Evolutionary conservation across 1,284 basidiomycete species (phyloP), one percentile per base, ranked within the genome.

Genomic region (Melampsora americana): DNA sequence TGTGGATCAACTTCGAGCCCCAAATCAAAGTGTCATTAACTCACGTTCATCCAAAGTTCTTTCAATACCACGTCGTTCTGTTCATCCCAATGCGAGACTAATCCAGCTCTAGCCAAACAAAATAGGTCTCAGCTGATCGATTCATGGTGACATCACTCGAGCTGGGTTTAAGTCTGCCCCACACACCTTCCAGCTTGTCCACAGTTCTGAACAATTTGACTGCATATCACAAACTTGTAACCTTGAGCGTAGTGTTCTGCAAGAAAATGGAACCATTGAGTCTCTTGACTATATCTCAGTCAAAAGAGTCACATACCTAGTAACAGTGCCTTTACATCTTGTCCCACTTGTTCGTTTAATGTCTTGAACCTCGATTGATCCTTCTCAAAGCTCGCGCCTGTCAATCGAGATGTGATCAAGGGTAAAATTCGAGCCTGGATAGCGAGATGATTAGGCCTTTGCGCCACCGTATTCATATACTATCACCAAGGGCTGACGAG

Each of bases 131-230:
- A 23, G 42, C 64, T 42, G 20, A 39, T 32, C n/a, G n/a, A 28
- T 44, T 30, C 42, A 46, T 9, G 9, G 14, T 30, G 35, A 9
- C 59, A 39, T 42, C 32, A 39, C 20, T 32, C 7, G 28, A 18
- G 18, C 4, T 7, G 60, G 23, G 18, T 23, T 23, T 20, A 26
- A 62, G 35, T 42, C 5, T n/a, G 5, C n/a, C 5, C 5, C 32
- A 66, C 64, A 62, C n/a, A 72, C 70, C 70, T 42, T 11, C 70
- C 70, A 16, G 42, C 70, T 65, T 72, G 70, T 48, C 70, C 70
- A 35, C 61, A 62, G 30, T 65, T 72, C 35, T 72, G 60, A 32
- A 72, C 62, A 28, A 72, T 44, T 48, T 72, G 70, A n/a, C 56
- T 65, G 42, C 62, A 65, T 14, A 72, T 65, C 44, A 72, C 61